Evolutionary conservation across 1,284 basidiomycete genomes (phyloP), one percentile per base, ranked within the genome.

Genomic region (Boletellus dicymbophilus): DNA sequence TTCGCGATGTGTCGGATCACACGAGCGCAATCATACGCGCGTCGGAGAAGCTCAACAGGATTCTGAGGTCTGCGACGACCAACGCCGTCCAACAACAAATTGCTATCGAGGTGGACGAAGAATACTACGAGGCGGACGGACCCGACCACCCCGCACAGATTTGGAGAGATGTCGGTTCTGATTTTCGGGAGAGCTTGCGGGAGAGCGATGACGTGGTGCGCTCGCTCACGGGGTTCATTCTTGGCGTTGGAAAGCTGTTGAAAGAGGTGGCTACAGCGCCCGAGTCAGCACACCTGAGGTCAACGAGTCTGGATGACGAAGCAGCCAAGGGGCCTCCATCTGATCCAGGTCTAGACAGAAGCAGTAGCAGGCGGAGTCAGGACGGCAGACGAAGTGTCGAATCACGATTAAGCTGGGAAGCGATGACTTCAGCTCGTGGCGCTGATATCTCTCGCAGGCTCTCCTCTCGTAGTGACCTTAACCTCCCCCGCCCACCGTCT

Each of bases 161-260:
- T 21, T 91, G 87, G 87, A 72, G 78, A 46, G 69, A 74, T 42
- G 78, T 90, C 11, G 84, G 85, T 1, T 76, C 75, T 5, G 88
- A 91, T 51, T 86, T 83, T 59, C 69, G 88, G 33, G 89, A 92
- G 49, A 78, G 80, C 42, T 56, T 88, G 53, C 74, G 85, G 57
- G 75, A 82, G 42, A 86, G 85, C 53, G 89, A 91, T 62, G 89
- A 91, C 60, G 72, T 90, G 37, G 83, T 91, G 2, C 72, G 90
- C 45, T 82, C 80, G 10, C 73, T 88, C 64, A 91, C 90, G 3
- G 81, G 80, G 34, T 81, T 92, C 53, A 66, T 92, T 54, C 70
- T 91, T 20, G 85, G 85, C 28, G 76, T 87, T 6, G 88, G 89
- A 23, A 81, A 79, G 62, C 74, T 87, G 9, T 65, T 90, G 48